These are phyloP conservation scores for Pyrenula massariospora DNA, from an alignment of 495 filamentous ascomycete species.

Conservation along the genomic window DNA sequence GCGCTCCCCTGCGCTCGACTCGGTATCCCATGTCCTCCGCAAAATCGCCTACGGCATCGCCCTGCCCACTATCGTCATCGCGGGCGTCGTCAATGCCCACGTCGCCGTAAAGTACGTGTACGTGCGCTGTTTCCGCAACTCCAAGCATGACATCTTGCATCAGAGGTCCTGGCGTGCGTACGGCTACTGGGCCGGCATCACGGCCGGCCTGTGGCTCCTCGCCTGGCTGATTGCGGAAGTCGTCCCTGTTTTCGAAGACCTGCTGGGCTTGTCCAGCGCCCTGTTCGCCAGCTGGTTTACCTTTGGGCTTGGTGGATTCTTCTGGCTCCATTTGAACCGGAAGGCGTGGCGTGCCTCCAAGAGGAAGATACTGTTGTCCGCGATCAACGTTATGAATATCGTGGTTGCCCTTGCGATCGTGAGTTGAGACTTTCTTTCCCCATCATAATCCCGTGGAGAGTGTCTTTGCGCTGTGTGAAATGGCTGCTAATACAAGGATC, in stretches of 20 bases:
- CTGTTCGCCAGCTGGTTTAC: constrained; percentile 24
- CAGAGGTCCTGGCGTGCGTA: constrained; percentile 38
- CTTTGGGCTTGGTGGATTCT: constrained; percentile 28
- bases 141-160: constrained; percentile 32
- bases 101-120: constrained; percentile 54
- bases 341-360: constrained; percentile 8
- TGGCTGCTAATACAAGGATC: constrained; percentile 1
- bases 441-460: not conserved
- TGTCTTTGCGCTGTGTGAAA: not conserved
- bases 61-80: constrained; percentile 47
- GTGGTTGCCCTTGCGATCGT: constrained; percentile 23
- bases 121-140: constrained; percentile 44
- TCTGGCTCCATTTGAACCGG: constrained; percentile 29
- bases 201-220: constrained; percentile 43
- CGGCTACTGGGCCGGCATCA: constrained; percentile 47
- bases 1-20: constrained; percentile 56
- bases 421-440: constrained; percentile 6
- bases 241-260: constrained; percentile 59
- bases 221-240: constrained; percentile 63
- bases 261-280: constrained; percentile 39
- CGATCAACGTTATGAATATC: constrained; percentile 19
- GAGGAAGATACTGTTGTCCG: constrained; percentile 20
- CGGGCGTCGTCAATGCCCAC: constrained; percentile 61
- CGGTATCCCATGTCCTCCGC: constrained; percentile 44
- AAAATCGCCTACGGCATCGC: constrained; percentile 71